phyloP scores from a whole-genome alignment of 2,329 filamentous ascomycete species.

The Exophiala spinifera region DNA sequence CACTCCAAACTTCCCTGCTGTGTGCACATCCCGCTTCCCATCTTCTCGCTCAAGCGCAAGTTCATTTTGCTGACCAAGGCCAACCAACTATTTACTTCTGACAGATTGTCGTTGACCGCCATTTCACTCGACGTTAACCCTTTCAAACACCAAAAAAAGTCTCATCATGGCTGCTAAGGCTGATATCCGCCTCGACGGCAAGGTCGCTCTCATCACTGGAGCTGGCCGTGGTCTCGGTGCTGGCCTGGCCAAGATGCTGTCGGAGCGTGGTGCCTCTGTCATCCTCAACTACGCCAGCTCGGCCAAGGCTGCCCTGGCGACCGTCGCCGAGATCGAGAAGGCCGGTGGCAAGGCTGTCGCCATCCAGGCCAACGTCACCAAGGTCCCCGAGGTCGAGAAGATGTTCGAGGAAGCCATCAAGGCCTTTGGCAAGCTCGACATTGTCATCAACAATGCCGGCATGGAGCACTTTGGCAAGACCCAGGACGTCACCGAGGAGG shows the following conservation, averaged over 20 bases:
- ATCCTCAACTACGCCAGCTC: slow-evolving; percentile 47
- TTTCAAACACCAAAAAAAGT: neutral
- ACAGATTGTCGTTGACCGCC: slow-evolving; percentile 5
- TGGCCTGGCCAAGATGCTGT: slow-evolving; percentile 37
- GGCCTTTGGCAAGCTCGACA: slow-evolving; percentile 31
- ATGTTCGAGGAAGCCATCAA: slow-evolving; percentile 42
- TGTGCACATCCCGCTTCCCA: too few relatives aligned
- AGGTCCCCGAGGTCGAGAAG: slow-evolving; percentile 44
- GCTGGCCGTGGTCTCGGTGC: slow-evolving; percentile 38
- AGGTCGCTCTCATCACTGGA: slow-evolving; percentile 41
- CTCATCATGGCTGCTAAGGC: slow-evolving; percentile 18
- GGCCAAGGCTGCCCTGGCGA: slow-evolving; percentile 37
- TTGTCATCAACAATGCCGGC: slow-evolving; percentile 30
- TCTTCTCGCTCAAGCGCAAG: too few relatives aligned
- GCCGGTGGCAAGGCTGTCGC: slow-evolving; percentile 40
- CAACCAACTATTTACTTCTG: neutral
- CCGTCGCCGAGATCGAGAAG: slow-evolving; percentile 31
- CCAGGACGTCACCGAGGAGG: slow-evolving; percentile 62
- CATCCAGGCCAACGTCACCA: slow-evolving; percentile 47
- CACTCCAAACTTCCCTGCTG: neutral
- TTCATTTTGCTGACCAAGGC: neutral
- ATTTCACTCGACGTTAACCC: neutral
- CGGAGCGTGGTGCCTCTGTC: slow-evolving; percentile 34
- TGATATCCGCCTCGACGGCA: slow-evolving; percentile 33
- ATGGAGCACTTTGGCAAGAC: slow-evolving; percentile 48